Evolutionary conservation across 495 filamentous ascomycete species (phyloP).

Genomic region (Tetracladium marchalianum): DNA sequence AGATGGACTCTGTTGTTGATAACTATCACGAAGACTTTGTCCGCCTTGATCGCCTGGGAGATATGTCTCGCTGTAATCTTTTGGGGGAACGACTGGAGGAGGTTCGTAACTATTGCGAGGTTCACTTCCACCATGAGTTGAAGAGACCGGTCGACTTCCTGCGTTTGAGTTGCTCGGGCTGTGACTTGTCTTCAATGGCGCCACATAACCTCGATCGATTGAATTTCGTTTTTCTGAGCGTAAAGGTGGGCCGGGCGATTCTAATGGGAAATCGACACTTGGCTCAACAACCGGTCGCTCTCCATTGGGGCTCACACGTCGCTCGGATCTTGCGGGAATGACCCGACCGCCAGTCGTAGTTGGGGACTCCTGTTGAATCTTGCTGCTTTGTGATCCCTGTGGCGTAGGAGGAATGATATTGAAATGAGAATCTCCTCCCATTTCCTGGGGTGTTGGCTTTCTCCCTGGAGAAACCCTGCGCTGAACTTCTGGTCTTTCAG

Average conservation of each 20-base stretch:
- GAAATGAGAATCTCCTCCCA: slow-evolving; percentile 1
- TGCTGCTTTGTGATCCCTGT: no score
- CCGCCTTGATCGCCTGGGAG: no score
- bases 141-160: no score
- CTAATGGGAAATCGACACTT: no score
- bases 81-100: no score
- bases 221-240: slow-evolving; percentile 8
- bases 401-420: not conserved
- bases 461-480: not conserved
- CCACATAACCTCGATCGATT: not conserved
- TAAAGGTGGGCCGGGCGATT: not conserved
- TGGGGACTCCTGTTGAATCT: no score
- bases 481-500: not conserved
- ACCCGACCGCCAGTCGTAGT: slow-evolving; percentile 2
- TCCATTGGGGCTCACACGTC: not conserved
- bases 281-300: no score
- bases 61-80: no score
- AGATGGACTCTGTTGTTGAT: no score
- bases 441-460: not conserved
- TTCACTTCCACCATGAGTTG: no score
- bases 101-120: no score
- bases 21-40: no score
- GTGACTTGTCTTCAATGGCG: slow-evolving; percentile 4
- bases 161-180: not conserved
- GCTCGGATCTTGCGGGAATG: slow-evolving; percentile 7